Base-by-base conservation (phyloP, 2,329 filamentous ascomycete genomes). In the Aureobasidium musti region DNA sequence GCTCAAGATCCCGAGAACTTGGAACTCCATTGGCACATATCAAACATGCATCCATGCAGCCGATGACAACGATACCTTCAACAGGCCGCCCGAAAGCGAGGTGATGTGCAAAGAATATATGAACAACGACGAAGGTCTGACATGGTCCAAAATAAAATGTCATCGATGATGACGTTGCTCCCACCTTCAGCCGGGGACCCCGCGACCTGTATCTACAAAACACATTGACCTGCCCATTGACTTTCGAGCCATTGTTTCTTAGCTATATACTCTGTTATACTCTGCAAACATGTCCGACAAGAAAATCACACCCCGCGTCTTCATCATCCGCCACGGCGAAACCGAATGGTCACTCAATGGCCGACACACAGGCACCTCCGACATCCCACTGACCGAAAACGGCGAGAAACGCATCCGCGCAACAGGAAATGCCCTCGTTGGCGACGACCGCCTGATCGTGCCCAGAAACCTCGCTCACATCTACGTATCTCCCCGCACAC, bases 261-360 rank as follows among this genome's bases (percentile, higher is more conserved):
- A n/a, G n/a, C n/a, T n/a, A n/a, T n/a, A n/a, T n/a, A n/a, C n/a
- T 39, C 5, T 17, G 14, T 39, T 10, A 1, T 13, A 10, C 5
- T 3, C 11, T 39, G 19, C 33, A 41, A 57, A 3, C 13, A 63
- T 63, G 59, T 13, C 43, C 33, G 59, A 63, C 59, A 50, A 63
- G 5, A 66, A 66, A 35, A 79, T 79, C 14, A 80, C 80, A 28
- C 81, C 81, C 6, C 77, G 81, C 59, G 80, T 83, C 74, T 83
- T 83, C 77, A 81, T 83, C 69, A 77, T 83, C 72, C 91, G 93
- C 72, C 93, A 97, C 75, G 94, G 93, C 79, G 92, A 97, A 81
- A 98, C 93, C 4, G 92, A 96, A 81, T 98, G 93, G 93, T 96
- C 91, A 5, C 86, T 96, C 56, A 89, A 89, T 71, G 93, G 76